Conservation (phyloP, 345 rosid genomes). For the Streptanthus diversifolius region DNA sequence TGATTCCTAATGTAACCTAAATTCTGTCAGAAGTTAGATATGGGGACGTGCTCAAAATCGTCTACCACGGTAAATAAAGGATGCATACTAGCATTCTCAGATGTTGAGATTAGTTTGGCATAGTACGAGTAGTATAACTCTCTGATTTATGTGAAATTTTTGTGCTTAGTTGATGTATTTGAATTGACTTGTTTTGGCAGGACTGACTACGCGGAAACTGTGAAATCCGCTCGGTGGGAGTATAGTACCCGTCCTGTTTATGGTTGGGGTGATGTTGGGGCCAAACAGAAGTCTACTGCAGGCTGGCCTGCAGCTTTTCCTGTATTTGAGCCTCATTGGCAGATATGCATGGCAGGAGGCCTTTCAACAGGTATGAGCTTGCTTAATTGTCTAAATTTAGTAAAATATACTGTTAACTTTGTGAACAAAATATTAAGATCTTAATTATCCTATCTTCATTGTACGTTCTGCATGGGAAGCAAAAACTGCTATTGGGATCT, state of each 20-base stretch:
- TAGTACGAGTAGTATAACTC: background rate
- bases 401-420: background rate
- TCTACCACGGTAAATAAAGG: background rate
- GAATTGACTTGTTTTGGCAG: slow-evolving; percentile 42
- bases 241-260: slow-evolving; percentile 85
- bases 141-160: background rate
- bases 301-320: slow-evolving; percentile 99
- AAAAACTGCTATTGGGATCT: slow-evolving; percentile 7
- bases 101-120: background rate
- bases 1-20: background rate
- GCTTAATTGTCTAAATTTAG: background rate
- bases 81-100: background rate
- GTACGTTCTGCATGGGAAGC: background rate
- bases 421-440: background rate
- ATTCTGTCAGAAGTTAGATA: background rate
- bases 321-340: slow-evolving; percentile 99
- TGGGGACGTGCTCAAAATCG: background rate
- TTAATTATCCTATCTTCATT: background rate
- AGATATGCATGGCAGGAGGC: slow-evolving; percentile 96
- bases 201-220: slow-evolving; percentile 58
- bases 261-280: slow-evolving; percentile 91
- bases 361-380: slow-evolving; percentile 73
- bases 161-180: background rate
- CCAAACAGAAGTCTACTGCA: slow-evolving; percentile 83
- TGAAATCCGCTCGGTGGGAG: slow-evolving; percentile 88